phyloP scores from a whole-genome alignment of 768 basidiomycete species.

The Leccinum fibrillosum region DNA sequence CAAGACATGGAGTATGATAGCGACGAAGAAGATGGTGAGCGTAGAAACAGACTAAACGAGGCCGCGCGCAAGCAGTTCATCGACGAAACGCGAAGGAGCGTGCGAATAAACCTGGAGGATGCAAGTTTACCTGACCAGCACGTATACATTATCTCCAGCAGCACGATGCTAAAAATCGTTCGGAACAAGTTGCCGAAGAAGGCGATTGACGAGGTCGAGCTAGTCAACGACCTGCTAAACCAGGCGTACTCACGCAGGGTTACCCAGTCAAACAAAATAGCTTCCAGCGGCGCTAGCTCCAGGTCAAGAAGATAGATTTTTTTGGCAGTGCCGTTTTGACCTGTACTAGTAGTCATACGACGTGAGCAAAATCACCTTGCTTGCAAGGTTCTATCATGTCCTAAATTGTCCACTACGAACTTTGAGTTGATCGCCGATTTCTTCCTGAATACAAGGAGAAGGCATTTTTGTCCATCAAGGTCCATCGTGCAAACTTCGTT shows the following conservation, averaged over 20 bases:
- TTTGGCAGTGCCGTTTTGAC: background rate
- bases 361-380: no score
- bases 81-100: conserved; percentile 18
- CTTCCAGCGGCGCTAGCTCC: background rate
- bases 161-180: conserved; percentile 13
- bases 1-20: conserved; percentile 19
- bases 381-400: no score
- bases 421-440: conserved; percentile 42
- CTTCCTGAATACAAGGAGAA: conserved; percentile 30
- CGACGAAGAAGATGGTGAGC: conserved; percentile 16
- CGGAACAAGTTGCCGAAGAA: conserved; percentile 9
- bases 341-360: background rate
- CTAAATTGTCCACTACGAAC: conserved; percentile 33
- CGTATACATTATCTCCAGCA: conserved; percentile 27
- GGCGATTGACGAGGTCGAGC: conserved; percentile 11
- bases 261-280: background rate
- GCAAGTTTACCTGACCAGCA: conserved; percentile 20
- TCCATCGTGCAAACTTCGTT: conserved; percentile 17
- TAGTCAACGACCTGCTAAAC: conserved; percentile 9
- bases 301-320: background rate
- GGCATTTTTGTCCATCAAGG: conserved; percentile 34
- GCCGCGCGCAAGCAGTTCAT: conserved; percentile 22
- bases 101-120: conserved; percentile 15
- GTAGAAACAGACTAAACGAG: conserved; percentile 4
- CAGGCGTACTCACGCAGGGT: conserved; percentile 2